phyloP scores from a whole-genome alignment of 305 asterid genomes.

The Fraxinus baroniana region DNA sequence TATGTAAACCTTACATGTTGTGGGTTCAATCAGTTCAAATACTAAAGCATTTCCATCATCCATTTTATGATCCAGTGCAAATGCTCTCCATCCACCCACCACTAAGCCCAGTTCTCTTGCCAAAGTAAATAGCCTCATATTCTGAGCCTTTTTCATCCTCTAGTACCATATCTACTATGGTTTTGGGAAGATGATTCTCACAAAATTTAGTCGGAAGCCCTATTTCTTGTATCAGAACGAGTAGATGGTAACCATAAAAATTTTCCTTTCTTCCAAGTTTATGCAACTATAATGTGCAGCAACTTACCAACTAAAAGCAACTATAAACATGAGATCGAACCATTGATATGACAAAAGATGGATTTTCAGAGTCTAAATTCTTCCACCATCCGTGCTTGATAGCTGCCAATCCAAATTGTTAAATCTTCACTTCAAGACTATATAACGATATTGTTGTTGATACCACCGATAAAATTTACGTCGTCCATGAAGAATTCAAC shows the following conservation, averaged over 20 bases:
- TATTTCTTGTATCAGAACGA: conserved; percentile 21
- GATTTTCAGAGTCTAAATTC: too few species aligned
- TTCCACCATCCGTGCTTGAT: too few species aligned
- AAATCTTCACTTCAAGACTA: too few species aligned
- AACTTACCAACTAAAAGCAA: too few species aligned
- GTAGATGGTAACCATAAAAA: not conserved
- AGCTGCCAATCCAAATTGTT: too few species aligned
- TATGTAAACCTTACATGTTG: conserved; percentile 76
- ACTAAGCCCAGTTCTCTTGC: conserved; percentile 73
- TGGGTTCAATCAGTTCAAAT: conserved; percentile 66
- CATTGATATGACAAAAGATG: too few species aligned
- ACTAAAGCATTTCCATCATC: conserved; percentile 87
- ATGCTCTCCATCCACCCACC: conserved; percentile 98
- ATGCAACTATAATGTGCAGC: not conserved
- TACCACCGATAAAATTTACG: too few species aligned
- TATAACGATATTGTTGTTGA: too few species aligned
- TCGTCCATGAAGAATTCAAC: too few species aligned
- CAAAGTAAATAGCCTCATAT: conserved; percentile 56
- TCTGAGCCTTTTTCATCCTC: conserved; percentile 62
- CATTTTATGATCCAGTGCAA: conserved; percentile 74
- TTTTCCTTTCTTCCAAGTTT: not conserved
- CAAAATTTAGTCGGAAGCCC: conserved; percentile 69
- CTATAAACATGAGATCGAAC: too few species aligned
- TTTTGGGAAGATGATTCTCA: conserved; percentile 56
- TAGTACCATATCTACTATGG: conserved; percentile 51